Evolutionary conservation across 2,329 filamentous ascomycete genomes (phyloP), one percentile per base, ranked within the genome.

Genomic region (Phaeosphaeriaceae sp.): DNA sequence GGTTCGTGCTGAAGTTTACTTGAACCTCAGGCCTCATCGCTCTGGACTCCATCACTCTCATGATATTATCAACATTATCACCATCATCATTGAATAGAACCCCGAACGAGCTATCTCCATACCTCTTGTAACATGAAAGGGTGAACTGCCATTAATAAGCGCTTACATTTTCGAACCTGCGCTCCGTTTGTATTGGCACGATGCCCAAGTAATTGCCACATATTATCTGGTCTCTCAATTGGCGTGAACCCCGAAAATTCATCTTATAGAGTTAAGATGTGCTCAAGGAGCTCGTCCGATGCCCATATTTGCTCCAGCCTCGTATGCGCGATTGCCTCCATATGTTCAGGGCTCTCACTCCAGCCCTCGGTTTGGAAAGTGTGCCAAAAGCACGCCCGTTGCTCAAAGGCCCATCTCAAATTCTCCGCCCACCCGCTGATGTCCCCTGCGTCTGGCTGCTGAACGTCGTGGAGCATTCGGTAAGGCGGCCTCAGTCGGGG

Each of bases 341-440:
- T 60, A 34, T 68, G 64, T 39, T 52, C 50, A 0, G 63, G 56
- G 38, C 65, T 61, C 45, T 68, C 63, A 33, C 58, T 56, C 64
- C 63, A 67, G 1, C 43, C 43, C 4, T 42, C 52, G 6, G 45
- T 46, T 13, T 48, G 46, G 29, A 54, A 47, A 6, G 34, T 46
- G 16, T 42, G 33, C 9, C 18, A 26, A 17, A 56, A 63, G 15
- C 53, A 50, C 0, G 41, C 28, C 4, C 42, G 38, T 35, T 66
- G 66, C 33, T 63, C 60, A 2, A 40, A 48, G 0, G 56, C 56
- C 60, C 61, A 67, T 7, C 62, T 46, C 11, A 67, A 21, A 16
- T 67, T 66, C 45, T 67, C 64, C 1, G 63, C 61, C 60, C 63
- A 69, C 12, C 38, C 50, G 30, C 58, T 59, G 13, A 52, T 26